Conservation (phyloP, 768 basidiomycete genomes). For the Leucosporidium creatinivorum region DNA sequence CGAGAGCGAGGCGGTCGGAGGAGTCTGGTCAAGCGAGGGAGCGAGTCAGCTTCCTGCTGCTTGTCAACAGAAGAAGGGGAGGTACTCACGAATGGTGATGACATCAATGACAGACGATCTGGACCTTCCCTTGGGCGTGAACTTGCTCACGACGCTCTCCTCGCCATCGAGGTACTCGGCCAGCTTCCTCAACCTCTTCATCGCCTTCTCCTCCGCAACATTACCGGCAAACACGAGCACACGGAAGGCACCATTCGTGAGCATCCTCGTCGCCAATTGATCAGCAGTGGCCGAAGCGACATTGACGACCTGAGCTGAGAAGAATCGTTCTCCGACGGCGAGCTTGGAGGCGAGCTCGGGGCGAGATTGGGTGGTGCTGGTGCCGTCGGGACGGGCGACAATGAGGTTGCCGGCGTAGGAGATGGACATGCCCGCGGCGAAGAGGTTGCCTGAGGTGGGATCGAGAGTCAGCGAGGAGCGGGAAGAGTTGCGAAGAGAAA, state of each 20-base stretch:
- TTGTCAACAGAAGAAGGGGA: too few species aligned
- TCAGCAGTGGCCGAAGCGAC: conserved; percentile 27
- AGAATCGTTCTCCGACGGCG: conserved; percentile 35
- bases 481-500: background rate
- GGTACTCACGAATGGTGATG: conserved; percentile 40
- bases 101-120: conserved; percentile 34
- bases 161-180: conserved; percentile 34
- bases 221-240: conserved; percentile 36
- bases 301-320: conserved; percentile 34
- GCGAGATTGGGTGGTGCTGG: conserved; percentile 9
- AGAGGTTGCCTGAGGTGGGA: conserved; percentile 29
- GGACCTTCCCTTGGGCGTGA: conserved; percentile 26
- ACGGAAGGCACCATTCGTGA: conserved; percentile 16
- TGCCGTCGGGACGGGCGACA: conserved; percentile 21
- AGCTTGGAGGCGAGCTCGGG: conserved; percentile 29
- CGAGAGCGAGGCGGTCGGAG: conserved; percentile 12
- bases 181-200: conserved; percentile 28
- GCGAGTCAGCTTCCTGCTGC: background rate
- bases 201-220: conserved; percentile 21
- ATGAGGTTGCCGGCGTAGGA: conserved; percentile 34
- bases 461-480: background rate
- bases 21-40: background rate
- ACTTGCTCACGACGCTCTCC: conserved; percentile 34
- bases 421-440: conserved; percentile 36
- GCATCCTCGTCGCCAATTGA: conserved; percentile 25